Percentiles rank a stretch among this genome's conserved stretches.
Evolutionary conservation across 805 yeast genomes (phyloP).

Genomic region (Candida vartiovaarae): DNA sequence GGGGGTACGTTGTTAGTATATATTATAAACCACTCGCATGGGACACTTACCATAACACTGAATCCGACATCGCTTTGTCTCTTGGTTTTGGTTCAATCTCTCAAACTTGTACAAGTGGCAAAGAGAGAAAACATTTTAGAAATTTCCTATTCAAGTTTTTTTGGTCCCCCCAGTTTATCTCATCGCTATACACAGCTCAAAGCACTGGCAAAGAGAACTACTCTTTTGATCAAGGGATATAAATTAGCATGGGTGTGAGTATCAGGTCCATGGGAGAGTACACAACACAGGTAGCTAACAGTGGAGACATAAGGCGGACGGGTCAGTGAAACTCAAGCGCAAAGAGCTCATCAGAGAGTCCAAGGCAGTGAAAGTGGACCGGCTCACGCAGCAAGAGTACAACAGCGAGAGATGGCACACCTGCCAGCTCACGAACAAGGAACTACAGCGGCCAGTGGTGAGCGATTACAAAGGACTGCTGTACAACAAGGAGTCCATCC

Average conservation of each 20-base stretch:
- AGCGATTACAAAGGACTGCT: slow-evolving; percentile 64
- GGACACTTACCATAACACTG: slow-evolving; percentile 17
- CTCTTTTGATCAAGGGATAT: no score
- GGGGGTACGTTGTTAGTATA: slow-evolving; percentile 5
- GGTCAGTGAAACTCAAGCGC: slow-evolving; percentile 63
- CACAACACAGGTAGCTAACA: no score
- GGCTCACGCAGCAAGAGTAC: slow-evolving; percentile 20
- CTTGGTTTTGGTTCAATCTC: neutral
- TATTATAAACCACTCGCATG: no score
- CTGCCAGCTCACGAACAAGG: slow-evolving; percentile 41
- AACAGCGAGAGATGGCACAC: slow-evolving; percentile 30
- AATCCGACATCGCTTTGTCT: slow-evolving; percentile 15
- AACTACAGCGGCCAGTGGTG: slow-evolving; percentile 46
- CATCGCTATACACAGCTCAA: no score
- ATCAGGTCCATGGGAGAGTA: no score
- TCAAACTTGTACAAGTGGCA: neutral
- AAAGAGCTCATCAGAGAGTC: slow-evolving; percentile 36
- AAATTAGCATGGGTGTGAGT: no score
- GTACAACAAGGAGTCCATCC: slow-evolving; percentile 54
- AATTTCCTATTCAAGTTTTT: no score
- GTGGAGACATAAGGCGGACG: slow-evolving; percentile 42
- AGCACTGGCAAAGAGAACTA: no score
- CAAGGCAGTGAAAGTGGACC: slow-evolving; percentile 3
- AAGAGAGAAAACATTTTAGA: neutral
- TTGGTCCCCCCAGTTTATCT: no score